Percentiles rank a stretch among this genome's conserved stretches.
These are phyloP conservation scores for Pythium apleroticum DNA, from an alignment of 352 stramenopile genomes.

Conservation along the genomic window DNA sequence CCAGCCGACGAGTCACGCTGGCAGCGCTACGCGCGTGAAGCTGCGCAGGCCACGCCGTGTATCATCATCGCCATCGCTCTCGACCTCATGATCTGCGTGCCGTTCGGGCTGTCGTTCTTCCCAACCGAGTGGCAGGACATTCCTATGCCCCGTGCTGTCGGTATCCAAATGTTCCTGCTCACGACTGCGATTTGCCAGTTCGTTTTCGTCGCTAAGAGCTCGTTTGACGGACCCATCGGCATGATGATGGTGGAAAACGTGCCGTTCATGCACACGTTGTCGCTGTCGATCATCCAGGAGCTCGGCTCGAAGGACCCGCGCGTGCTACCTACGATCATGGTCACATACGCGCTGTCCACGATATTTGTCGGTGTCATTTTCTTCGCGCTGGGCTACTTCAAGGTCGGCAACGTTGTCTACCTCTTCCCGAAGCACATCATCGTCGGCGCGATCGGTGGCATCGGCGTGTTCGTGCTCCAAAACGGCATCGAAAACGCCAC, in stretches of 20 bases:
- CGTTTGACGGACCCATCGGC: slow-evolving; percentile 70
- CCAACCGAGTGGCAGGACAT: slow-evolving; percentile 76
- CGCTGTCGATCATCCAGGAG: slow-evolving; percentile 81
- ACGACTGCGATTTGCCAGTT: slow-evolving; percentile 82
- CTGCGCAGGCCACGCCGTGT: slow-evolving; percentile 44
- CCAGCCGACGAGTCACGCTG: slow-evolving; percentile 13
- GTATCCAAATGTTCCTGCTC: slow-evolving; percentile 84
- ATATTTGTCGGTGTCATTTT: slow-evolving; percentile 90
- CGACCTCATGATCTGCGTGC: slow-evolving; percentile 88
- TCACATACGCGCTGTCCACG: slow-evolving; percentile 89
- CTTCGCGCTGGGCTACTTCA: slow-evolving; percentile 87
- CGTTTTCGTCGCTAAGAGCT: slow-evolving; percentile 72
- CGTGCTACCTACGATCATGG: slow-evolving; percentile 89
- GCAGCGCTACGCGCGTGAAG: slow-evolving; percentile 31
- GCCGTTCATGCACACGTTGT: slow-evolving; percentile 93
- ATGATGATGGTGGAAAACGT: slow-evolving; percentile 97
- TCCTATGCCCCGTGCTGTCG: slow-evolving; percentile 69
- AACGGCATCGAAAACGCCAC: slow-evolving; percentile 87
- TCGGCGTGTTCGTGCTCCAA: slow-evolving; percentile 85
- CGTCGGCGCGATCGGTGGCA: slow-evolving; percentile 94
- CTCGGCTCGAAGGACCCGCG: slow-evolving; percentile 70
- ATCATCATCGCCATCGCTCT: slow-evolving; percentile 74
- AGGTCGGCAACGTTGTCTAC: slow-evolving; percentile 91
- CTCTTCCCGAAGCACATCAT: slow-evolving; percentile 95
- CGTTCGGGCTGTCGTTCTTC: slow-evolving; percentile 86